phyloP scores from a whole-genome alignment of 2,329 filamentous ascomycete species.

The Graphilbum fragrans region DNA sequence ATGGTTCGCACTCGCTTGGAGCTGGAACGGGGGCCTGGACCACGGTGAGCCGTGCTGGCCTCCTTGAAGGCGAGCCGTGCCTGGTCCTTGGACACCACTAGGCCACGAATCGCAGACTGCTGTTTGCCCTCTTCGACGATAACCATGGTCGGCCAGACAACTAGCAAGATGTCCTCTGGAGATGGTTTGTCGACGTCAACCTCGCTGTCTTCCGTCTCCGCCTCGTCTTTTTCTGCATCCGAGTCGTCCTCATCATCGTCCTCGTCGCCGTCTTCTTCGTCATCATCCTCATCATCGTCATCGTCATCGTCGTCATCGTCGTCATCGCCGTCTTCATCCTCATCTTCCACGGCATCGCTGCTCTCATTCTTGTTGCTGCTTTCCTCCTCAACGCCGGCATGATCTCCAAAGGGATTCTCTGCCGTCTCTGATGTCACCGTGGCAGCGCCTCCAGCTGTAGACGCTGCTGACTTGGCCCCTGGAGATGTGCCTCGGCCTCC shows the following conservation, averaged over 20 bases:
- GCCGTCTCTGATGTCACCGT: too few species aligned
- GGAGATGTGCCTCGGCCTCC: background rate
- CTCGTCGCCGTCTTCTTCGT: background rate
- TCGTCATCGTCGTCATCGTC: constrained; percentile 2
- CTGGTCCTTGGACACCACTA: constrained; percentile 22
- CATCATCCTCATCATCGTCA: constrained; percentile 1
- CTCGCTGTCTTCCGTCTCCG: background rate
- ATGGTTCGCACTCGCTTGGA: constrained; percentile 8
- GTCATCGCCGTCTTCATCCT: background rate
- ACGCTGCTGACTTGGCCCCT: too few species aligned
- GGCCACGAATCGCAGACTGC: constrained; percentile 20
- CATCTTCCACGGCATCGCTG: background rate
- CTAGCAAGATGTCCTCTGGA: constrained; percentile 19
- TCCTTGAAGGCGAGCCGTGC: constrained; percentile 10
- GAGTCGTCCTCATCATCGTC: background rate
- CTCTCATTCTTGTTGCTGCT: background rate
- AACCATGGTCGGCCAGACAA: constrained; percentile 23
- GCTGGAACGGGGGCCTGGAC: background rate
- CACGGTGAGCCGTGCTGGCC: constrained; percentile 2
- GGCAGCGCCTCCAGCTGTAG: too few species aligned
- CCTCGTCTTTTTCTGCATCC: constrained; percentile 1
- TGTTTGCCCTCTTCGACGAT: constrained; percentile 20
- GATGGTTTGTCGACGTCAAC: background rate
- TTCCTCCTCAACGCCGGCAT: background rate
- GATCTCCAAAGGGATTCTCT: too few species aligned